phyloP scores from a whole-genome alignment of 768 basidiomycete genomes.

The Trametes villosa region DNA sequence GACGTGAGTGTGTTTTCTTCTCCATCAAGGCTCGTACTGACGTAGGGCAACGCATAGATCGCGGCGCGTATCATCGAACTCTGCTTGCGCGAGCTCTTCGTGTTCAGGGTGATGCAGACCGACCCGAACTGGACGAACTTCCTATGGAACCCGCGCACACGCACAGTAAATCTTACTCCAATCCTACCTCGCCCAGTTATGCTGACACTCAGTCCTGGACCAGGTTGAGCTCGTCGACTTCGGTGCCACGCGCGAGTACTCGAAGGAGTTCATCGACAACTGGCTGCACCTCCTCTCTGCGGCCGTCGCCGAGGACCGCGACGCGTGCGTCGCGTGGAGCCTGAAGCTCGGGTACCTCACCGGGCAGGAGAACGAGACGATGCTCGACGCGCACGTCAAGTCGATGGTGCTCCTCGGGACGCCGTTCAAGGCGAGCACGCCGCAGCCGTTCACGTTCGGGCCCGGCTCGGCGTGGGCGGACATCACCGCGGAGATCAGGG shows the following conservation, averaged over 20 bases:
- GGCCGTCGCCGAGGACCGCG: slow-evolving; percentile 69
- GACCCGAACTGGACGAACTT: slow-evolving; percentile 99
- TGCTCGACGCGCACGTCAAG: slow-evolving; percentile 85
- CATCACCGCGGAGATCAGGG: slow-evolving; percentile 78
- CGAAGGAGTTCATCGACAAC: slow-evolving; percentile 81
- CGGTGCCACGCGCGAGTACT: slow-evolving; percentile 90
- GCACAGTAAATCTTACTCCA: slow-evolving; percentile 50
- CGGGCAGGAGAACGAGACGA: slow-evolving; percentile 84
- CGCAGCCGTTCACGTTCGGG: slow-evolving; percentile 83
- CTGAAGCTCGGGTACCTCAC: slow-evolving; percentile 88
- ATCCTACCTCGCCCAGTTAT: not conserved
- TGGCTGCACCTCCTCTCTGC: slow-evolving; percentile 88
- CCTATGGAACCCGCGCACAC: slow-evolving; percentile 74
- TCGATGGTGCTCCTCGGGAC: slow-evolving; percentile 85
- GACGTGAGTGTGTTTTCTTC: slow-evolving; percentile 51
- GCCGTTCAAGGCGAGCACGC: slow-evolving; percentile 72
- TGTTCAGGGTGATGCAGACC: slow-evolving; percentile 94
- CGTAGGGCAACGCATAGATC: slow-evolving; percentile 56
- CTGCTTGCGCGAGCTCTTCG: slow-evolving; percentile 88
- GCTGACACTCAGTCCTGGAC: not conserved
- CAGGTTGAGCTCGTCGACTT: slow-evolving; percentile 93
- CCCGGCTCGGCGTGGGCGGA: slow-evolving; percentile 63
- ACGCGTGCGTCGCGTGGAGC: slow-evolving; percentile 73
- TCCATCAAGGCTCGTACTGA: not conserved
- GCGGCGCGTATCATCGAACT: slow-evolving; percentile 80